Base-by-base conservation (phyloP, 305 asterid species). In the Fraxinus nigra region DNA sequence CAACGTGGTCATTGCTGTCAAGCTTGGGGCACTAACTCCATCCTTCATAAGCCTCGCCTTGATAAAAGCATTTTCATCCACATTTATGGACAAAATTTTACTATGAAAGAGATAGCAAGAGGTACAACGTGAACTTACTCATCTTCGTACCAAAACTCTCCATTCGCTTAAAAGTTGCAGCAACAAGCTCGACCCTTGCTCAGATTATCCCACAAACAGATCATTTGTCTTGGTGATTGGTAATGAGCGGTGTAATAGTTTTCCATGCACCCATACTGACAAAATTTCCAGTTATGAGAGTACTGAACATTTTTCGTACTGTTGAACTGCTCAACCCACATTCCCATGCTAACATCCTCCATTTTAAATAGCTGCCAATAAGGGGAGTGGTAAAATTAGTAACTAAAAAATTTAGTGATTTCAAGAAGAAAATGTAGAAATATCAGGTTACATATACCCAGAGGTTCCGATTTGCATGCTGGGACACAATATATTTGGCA, bases 281-380 rank as follows among this genome's bases (percentile, higher is more conserved):
- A 96, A 46, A 91, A 96, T 80, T 92, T 96, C 99, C 95, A 91
- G 85, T 78, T 93, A 85, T 96, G 99, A 7, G 89, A 76, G 85
- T 96, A 96, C 56, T 85, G 92, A 3, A 94, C 98, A n/a, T 77
- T 83, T 61, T 79, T 83, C 4, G 96, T 85, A 86, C 89, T 86
- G 90, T 94, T 94, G 91, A 90, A 92, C 84, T 90, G 92, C 88
- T 92, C 98, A 4, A 96, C 98, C 99, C 98, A 94, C 98, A 94
- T 93, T 83, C 99, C 99, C 98, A 96, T 94, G 91, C 99, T 96
- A 84, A 96, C 99, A 38, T 96, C 99, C 89, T 96, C 99, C 99
- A 96, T 96, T 87, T 93, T 96, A 85, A 96, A 96, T 38, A 94
- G 85, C 99, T 96, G 95, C 85, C 82, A 78, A 72, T 26, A 46